Base-by-base conservation (phyloP, 1,284 basidiomycete species). In the Mycena citricolor region DNA sequence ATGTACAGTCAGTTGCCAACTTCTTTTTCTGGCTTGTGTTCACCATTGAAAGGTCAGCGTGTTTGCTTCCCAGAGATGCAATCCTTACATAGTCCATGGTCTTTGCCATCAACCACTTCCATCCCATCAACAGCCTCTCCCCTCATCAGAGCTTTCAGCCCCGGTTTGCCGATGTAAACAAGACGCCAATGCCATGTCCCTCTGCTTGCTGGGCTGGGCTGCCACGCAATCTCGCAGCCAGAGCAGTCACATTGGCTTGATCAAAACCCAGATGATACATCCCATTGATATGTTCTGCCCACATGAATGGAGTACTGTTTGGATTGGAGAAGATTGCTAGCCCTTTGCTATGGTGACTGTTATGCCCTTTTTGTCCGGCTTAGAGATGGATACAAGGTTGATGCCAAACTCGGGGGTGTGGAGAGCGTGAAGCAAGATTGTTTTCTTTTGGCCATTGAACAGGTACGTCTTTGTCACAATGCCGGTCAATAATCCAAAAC, bases 341-440 rank as follows among this genome's bases (percentile, higher is more conserved):
- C n/a, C 48, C 45, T 13, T 14, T 20, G 1, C 38, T 25, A 36
- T 61, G 56, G 4, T 24, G 8, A 53, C 32, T 1, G 26, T 17
- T 22, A 29, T 52, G n/a, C 60, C 56, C 5, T 42, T 32, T 17
- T 57, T 42, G 10, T 56, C 48, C 5, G 60, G 46, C 4, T 37
- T 32, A 7, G 50, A 33, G 20, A 60, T 37, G 7, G 57, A 61
- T 22, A 62, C 44, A 2, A 61, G 49, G 2, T 51, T 59, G 24
- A 44, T 41, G 11, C 41, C 49, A 24, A 62, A 42, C 4, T 48
- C 28, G 3, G 60, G 61, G 10, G 55, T n/a, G n/a, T n/a, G n/a
- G n/a, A n/a, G n/a, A n/a, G n/a, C n/a, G n/a, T n/a, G n/a, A n/a
- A n/a, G n/a, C n/a, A n/a, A n/a, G n/a, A n/a, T n/a, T n/a, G n/a